Base-by-base conservation (phyloP, 208 protist genomes). In the Hexamita inflata region DNA sequence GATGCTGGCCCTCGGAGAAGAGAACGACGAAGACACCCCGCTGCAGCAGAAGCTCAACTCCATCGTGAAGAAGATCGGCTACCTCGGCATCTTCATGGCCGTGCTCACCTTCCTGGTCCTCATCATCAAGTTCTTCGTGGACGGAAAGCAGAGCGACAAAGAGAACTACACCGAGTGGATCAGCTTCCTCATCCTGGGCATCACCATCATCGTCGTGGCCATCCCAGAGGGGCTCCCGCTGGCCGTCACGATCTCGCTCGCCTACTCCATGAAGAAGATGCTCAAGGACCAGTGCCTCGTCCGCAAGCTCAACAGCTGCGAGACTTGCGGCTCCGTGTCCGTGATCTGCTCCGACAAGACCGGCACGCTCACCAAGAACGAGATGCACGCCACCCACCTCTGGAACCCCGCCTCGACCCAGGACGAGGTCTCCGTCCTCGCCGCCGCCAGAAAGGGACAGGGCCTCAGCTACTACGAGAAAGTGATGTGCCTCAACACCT, bases 241-340 rank as follows among this genome's bases (percentile, higher is more conserved):
- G 0, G 93, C 94, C 0, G 94, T 97, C 15, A 95, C 92, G 58
- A 93, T 97, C 74, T 88, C 92, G 7, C 84, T 97, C 4, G 92
- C 94, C 40, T 97, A 95, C 84, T 93, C 89, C 39, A 93, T 96
- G 87, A 85, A 81, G 64, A 92, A 95, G 81, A 97, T 98, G 94
- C 87, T 95, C 67, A 88, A 94, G 28, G 93, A 97, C 68, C 91
- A 96, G 75, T 95, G 95, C 84, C 86, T 97, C 28, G 94, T 98
- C 0, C 86, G 94, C 66, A 87, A 90, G 39, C 86, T 98, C 49
- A 82, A 82, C 24, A 89, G 93, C 2, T 96, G 92, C 83, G 92
- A 96, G 82, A 95, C 92, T 4, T 94, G 94, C 91, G 91, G 91
- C 35, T 86, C 89, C 0, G 88, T 88, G 0, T 93, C 90, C 29